Percentiles rank a stretch among this genome's conserved stretches.
phyloP scores from a whole-genome alignment of 129 eudicot species.

The Calendula officinalis region DNA sequence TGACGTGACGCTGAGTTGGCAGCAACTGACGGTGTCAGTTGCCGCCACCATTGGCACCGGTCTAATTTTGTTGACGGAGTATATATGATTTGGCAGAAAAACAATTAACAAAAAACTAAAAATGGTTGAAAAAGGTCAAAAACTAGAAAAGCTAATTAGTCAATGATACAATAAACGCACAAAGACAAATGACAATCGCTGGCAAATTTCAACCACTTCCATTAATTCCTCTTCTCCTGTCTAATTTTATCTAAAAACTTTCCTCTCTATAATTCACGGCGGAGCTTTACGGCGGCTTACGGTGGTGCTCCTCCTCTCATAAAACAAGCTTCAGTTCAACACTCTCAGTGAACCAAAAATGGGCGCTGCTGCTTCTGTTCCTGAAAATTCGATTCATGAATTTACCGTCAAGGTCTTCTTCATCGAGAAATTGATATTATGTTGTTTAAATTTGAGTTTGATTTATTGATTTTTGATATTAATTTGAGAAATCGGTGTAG shows the following conservation, averaged over 20 bases:
- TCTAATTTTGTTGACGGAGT: too few species aligned
- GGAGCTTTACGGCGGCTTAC: not conserved
- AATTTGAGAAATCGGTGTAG: conserved; percentile 28
- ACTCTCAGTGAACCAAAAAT: conserved; percentile 17
- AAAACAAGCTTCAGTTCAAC: conserved; percentile 1
- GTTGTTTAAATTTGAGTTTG: not conserved
- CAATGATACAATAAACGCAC: not conserved
- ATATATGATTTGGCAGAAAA: too few species aligned
- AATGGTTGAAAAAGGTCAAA: too few species aligned
- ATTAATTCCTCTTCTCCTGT: conserved; percentile 1
- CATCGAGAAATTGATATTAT: not conserved
- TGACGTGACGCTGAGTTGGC: too few species aligned
- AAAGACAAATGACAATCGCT: not conserved
- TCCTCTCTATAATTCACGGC: not conserved
- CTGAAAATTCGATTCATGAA: conserved; percentile 66
- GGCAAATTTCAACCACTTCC: conserved; percentile 1
- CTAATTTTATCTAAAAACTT: not conserved
- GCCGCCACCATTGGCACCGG: too few species aligned
- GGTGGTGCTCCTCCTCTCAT: not conserved
- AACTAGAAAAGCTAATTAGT: not conserved
- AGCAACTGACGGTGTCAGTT: too few species aligned
- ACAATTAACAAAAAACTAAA: too few species aligned
- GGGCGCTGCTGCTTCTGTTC: conserved; percentile 76
- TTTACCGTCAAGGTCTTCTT: conserved; percentile 66
- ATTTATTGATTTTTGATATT: not conserved